phyloP scores from a whole-genome alignment of 1,284 basidiomycete species.

The Leccinum proliferum region DNA sequence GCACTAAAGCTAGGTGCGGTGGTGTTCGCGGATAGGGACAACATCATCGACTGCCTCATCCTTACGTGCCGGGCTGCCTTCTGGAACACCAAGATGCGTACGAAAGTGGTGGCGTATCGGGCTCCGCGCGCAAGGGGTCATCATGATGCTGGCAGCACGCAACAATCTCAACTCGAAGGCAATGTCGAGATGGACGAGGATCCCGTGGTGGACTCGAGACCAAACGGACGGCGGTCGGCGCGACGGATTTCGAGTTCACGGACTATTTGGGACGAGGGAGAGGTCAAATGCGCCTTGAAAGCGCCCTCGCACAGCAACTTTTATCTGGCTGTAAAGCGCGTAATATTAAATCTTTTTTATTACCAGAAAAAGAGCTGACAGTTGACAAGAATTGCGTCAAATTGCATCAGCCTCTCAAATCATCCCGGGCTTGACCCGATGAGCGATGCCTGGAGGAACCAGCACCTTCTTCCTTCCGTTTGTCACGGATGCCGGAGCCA shows the following conservation, averaged over 20 bases:
- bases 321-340: no score
- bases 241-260: constrained; percentile 73
- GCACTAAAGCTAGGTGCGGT: constrained; percentile 62
- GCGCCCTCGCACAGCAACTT: no score
- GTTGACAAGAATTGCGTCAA: not conserved
- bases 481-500: not conserved
- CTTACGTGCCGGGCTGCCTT: constrained; percentile 71
- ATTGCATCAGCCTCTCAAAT: not conserved
- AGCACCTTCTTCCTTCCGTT: not conserved
- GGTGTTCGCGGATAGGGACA: constrained; percentile 67
- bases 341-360: no score
- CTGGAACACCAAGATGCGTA: constrained; percentile 73
- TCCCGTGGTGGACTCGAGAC: constrained; percentile 42
- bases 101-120: constrained; percentile 53
- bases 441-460: no score
- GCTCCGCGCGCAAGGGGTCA: constrained; percentile 28
- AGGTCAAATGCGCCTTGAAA: no score
- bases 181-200: constrained; percentile 49
- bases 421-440: no score
- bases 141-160: not conserved
- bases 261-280: constrained; percentile 46
- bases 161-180: constrained; percentile 3
- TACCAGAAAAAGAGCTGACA: not conserved
- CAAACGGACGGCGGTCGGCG: constrained; percentile 30
- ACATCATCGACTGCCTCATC: constrained; percentile 70